These are phyloP conservation scores for Thelonectria rubi DNA, from an alignment of 2,329 filamentous ascomycete genomes.

Conservation along the genomic window DNA sequence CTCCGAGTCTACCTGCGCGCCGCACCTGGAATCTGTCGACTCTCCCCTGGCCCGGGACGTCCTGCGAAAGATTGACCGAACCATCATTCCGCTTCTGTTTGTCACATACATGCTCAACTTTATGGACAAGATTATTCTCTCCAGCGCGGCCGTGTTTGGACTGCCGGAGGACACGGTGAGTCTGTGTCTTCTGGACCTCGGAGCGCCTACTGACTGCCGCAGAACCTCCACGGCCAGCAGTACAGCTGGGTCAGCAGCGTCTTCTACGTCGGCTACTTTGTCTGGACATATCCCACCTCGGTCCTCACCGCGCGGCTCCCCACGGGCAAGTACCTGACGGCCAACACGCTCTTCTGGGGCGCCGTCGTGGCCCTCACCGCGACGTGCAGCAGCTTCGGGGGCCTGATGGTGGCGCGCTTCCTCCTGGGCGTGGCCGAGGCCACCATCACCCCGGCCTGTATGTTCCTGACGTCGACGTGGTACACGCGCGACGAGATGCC, in stretches of 20 bases:
- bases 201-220: constrained; percentile 1
- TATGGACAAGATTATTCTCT: constrained; percentile 68
- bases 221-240: constrained; percentile 52
- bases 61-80: constrained; percentile 64
- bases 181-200: neutral
- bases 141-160: constrained; percentile 65
- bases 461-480: constrained; percentile 65
- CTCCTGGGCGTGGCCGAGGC: constrained; percentile 65
- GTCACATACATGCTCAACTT: constrained; percentile 68
- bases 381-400: constrained; percentile 57
- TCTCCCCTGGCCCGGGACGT: constrained; percentile 47
- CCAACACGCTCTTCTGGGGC: constrained; percentile 62
- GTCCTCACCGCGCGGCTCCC: constrained; percentile 58
- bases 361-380: constrained; percentile 55
- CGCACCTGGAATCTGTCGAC: neutral
- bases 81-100: constrained; percentile 65
- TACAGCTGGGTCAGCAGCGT: constrained; percentile 70
- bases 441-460: constrained; percentile 62
- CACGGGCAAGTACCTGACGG: constrained; percentile 56
- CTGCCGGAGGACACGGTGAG: constrained; percentile 57
- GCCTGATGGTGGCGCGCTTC: constrained; percentile 61
- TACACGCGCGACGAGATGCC: constrained; percentile 67
- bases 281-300: constrained; percentile 60
- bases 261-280: constrained; percentile 57
- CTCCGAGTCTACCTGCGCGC: neutral